Conservation (phyloP, 768 basidiomycete genomes). For the Pisolithus microcarpus region DNA sequence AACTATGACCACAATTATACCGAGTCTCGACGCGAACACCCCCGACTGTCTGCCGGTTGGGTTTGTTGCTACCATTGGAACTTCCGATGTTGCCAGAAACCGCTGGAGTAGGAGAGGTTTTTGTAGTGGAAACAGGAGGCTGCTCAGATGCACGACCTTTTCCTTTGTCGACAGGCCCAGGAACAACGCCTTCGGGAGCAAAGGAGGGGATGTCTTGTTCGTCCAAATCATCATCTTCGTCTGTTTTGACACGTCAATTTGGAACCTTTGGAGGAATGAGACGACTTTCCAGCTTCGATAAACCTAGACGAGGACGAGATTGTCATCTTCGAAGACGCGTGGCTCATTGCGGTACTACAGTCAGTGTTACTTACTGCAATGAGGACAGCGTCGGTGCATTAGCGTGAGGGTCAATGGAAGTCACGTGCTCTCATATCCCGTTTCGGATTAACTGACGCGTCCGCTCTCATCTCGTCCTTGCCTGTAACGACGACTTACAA, state of each 20-base stretch:
- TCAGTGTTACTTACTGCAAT: too few species aligned
- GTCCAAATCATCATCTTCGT: conserved; percentile 79
- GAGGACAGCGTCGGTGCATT: too few species aligned
- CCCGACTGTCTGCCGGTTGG: conserved; percentile 64
- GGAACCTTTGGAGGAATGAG: background rate
- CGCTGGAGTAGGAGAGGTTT: conserved; percentile 27
- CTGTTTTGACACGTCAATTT: conserved; percentile 21
- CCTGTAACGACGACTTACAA: conserved; percentile 1
- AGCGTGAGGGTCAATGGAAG: background rate
- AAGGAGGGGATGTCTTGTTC: conserved; percentile 79
- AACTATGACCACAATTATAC: conserved; percentile 32
- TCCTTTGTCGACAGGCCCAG: conserved; percentile 54
- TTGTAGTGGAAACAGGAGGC: conserved; percentile 35
- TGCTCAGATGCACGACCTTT: conserved; percentile 59
- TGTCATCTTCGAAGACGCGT: conserved; percentile 33
- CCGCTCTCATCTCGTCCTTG: conserved; percentile 10
- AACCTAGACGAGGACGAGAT: conserved; percentile 64
- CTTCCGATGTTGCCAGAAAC: conserved; percentile 73
- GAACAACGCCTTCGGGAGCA: conserved; percentile 53
- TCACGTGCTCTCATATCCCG: conserved; percentile 27
- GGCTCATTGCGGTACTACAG: conserved; percentile 14
- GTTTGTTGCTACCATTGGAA: conserved; percentile 32
- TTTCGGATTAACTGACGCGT: conserved; percentile 48
- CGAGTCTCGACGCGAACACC: conserved; percentile 86
- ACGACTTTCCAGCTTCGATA: conserved; percentile 62